Percentiles rank a stretch among this genome's conserved stretches.
Conservation (phyloP, 1,284 basidiomycete species). For the Ganoderma boninense region DNA sequence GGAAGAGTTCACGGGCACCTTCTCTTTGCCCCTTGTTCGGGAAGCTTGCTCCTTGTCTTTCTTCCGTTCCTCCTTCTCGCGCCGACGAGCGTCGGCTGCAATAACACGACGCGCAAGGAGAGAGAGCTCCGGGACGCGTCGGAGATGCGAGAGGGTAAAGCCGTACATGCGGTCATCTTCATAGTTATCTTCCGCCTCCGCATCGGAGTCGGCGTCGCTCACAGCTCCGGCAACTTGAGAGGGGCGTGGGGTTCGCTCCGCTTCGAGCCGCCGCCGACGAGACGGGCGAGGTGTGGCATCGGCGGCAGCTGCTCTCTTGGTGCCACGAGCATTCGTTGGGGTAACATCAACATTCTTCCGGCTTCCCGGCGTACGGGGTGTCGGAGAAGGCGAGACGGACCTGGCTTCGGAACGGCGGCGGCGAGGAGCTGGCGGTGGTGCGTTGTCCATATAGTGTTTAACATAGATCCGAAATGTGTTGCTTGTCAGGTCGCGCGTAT, state of each 20-base stretch:
- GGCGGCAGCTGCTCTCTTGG: neutral
- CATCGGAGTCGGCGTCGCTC: constrained; percentile 27
- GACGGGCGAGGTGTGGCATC: constrained; percentile 31
- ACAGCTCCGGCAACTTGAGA: neutral
- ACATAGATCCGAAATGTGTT: constrained; percentile 78
- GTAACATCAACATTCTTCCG: neutral
- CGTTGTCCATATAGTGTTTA: constrained; percentile 78
- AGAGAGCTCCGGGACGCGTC: constrained; percentile 74
- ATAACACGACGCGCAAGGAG: constrained; percentile 69
- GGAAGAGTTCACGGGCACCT: neutral
- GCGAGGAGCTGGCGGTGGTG: constrained; percentile 25
- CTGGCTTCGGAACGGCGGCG: constrained; percentile 13
- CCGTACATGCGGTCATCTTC: constrained; percentile 46
- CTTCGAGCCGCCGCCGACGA: neutral
- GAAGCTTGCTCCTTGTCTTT: constrained; percentile 16
- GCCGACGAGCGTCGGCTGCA: constrained; percentile 60
- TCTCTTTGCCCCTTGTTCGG: constrained; percentile 3
- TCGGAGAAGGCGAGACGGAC: constrained; percentile 32
- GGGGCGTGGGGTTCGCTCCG: neutral
- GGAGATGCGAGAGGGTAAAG: constrained; percentile 75
- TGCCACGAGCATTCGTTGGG: constrained; percentile 6
- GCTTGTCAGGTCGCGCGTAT: constrained; percentile 66
- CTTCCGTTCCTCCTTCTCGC: constrained; percentile 54
- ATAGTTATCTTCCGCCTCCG: constrained; percentile 25
- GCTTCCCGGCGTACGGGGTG: constrained; percentile 11